These are phyloP conservation scores for Crepidotus variabilis DNA, from an alignment of 768 basidiomycete genomes.

Conservation along the genomic window DNA sequence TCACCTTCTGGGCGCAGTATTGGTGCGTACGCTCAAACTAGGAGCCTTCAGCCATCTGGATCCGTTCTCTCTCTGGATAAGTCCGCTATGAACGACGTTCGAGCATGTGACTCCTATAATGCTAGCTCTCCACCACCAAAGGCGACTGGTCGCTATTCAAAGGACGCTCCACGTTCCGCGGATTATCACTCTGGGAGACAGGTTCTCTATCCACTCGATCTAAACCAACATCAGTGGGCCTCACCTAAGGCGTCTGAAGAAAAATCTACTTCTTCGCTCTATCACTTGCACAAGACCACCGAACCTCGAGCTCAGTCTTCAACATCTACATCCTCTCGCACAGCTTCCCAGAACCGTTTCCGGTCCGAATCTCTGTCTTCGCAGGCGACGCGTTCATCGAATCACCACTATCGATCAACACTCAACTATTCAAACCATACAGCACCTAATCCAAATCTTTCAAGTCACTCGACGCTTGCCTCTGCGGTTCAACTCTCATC, in stretches of 20 bases:
- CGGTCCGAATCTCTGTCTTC: too few relatives aligned
- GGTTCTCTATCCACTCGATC: not conserved
- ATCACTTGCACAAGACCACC: too few relatives aligned
- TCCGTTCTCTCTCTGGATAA: slow-evolving; percentile 5
- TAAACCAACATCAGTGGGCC: not conserved
- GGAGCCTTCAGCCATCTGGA: slow-evolving; percentile 1
- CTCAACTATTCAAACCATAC: too few relatives aligned
- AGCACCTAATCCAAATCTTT: too few relatives aligned
- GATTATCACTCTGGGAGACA: not conserved
- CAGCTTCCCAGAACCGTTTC: too few relatives aligned
- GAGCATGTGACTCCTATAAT: not conserved
- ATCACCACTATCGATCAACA: too few relatives aligned
- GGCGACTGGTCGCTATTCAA: not conserved
- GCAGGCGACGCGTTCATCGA: too few relatives aligned
- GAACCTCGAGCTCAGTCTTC: too few relatives aligned
- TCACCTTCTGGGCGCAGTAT: slow-evolving; percentile 11
- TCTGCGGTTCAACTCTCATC: too few relatives aligned
- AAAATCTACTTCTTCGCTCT: too few relatives aligned
- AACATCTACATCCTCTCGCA: too few relatives aligned
- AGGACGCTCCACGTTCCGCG: not conserved
- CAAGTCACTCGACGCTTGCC: too few relatives aligned
- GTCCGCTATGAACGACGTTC: not conserved
- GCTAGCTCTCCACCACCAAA: not conserved
- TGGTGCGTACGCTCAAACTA: slow-evolving; percentile 7
- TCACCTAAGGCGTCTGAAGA: not conserved